Conservation (phyloP, 768 basidiomycete species). For the Mycena pura region DNA sequence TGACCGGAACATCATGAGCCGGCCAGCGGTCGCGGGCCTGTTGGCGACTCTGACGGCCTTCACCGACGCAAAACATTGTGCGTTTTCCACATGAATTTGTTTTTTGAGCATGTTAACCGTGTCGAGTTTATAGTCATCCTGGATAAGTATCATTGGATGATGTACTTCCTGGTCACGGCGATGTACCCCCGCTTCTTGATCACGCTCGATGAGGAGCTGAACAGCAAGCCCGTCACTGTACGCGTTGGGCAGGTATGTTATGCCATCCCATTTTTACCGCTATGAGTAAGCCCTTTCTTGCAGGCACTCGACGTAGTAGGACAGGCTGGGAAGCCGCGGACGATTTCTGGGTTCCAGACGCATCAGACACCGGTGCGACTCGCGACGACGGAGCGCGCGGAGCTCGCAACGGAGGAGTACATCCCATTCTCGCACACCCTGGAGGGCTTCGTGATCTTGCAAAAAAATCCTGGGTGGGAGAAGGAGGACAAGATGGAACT, state of each 20-base stretch:
- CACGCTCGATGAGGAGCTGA: conserved; percentile 91
- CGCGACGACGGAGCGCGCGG: conserved; percentile 92
- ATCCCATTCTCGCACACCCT: conserved; percentile 90
- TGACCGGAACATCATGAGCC: conserved; percentile 89
- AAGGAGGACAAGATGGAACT: conserved; percentile 86
- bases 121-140: conserved; percentile 72
- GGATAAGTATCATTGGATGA: conserved; percentile 98
- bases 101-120: not conserved
- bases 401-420: conserved; percentile 96
- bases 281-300: not conserved
- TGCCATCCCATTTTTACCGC: not conserved
- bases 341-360: conserved; percentile 98
- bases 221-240: conserved; percentile 87
- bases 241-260: conserved; percentile 85
- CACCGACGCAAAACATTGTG: conserved; percentile 92
- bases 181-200: conserved; percentile 99
- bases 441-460: conserved; percentile 91
- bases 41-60: conserved; percentile 90
- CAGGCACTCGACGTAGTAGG: conserved; percentile 97
- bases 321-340: conserved; percentile 95
- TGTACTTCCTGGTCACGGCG: conserved; percentile 93
- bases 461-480: conserved; percentile 92
- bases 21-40: conserved; percentile 88
- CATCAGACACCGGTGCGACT: conserved; percentile 96
- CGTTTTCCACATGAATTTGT: not conserved